A percentile compares a stretch with the other conserved stretches of the same genome.
phyloP scores from a whole-genome alignment of 345 rosid genomes.

The Alliaria petiolata region DNA sequence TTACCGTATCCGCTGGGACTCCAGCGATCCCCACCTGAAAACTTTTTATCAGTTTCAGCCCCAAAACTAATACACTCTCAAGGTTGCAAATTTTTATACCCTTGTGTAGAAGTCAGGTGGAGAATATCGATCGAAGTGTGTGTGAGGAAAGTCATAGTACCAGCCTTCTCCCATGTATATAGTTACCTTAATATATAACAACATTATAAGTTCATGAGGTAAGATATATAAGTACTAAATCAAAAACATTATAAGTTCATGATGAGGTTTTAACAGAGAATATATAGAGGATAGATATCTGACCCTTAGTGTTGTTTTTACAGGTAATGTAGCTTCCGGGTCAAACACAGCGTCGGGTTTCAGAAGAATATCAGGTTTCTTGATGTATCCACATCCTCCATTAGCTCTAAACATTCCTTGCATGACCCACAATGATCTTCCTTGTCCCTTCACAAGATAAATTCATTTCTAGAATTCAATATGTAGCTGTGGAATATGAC shows the following conservation, averaged over 20 bases:
- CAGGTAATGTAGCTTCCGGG: constrained; percentile 49
- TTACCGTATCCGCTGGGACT: constrained; percentile 62
- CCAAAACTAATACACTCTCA: not conserved
- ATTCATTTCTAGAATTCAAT: not conserved
- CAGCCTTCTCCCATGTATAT: constrained; percentile 95
- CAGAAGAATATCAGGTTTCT: constrained; percentile 71
- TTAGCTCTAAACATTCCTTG: constrained; percentile 92
- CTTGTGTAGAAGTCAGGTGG: constrained; percentile 84
- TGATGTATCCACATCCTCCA: constrained; percentile 89
- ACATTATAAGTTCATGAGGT: no score
- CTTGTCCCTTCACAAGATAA: constrained; percentile 60
- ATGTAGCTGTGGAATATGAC: no score
- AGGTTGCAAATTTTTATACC: constrained; percentile 40
- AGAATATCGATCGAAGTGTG: constrained; percentile 77
- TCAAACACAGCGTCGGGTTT: constrained; percentile 47
- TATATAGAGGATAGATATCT: constrained; percentile 13
- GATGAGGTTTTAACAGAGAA: no score
- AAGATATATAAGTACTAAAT: no score
- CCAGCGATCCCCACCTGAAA: constrained; percentile 83
- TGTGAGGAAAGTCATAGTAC: constrained; percentile 59
- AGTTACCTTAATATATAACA: constrained; percentile 44
- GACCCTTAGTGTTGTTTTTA: constrained; percentile 68
- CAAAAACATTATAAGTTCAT: no score
- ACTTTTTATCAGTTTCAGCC: not conserved
- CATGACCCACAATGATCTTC: constrained; percentile 88